Conservation (phyloP, 495 filamentous ascomycete genomes). For the Xylaria telfairii region DNA sequence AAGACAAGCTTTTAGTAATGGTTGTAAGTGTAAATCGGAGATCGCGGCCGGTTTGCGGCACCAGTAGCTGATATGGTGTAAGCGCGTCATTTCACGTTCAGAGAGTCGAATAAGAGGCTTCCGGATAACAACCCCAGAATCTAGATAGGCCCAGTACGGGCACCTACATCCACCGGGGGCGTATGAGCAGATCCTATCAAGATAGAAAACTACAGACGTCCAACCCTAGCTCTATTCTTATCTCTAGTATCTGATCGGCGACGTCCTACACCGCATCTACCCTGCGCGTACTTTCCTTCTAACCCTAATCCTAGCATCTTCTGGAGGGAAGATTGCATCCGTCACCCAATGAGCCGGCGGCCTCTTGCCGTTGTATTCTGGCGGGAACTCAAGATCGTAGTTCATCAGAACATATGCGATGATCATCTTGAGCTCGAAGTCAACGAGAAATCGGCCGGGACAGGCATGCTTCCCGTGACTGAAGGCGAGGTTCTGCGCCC, state of each 20-base stretch:
- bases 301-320: constrained; percentile 37
- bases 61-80: neutral
- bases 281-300: constrained; percentile 26
- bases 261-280: neutral
- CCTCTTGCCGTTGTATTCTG: constrained; percentile 38
- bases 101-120: neutral
- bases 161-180: neutral
- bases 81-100: neutral
- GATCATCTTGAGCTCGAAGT: constrained; percentile 49
- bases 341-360: constrained; percentile 40
- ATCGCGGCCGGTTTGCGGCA: neutral
- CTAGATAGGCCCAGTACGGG: neutral
- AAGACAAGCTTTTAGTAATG: neutral
- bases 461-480: constrained; percentile 54
- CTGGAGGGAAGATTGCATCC: constrained; percentile 39
- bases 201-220: neutral
- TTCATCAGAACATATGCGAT: constrained; percentile 43
- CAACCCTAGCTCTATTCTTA: neutral
- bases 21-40: neutral
- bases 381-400: constrained; percentile 48
- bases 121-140: neutral
- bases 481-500: constrained; percentile 39
- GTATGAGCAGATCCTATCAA: neutral
- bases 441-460: constrained; percentile 52
- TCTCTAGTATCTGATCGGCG: neutral